These are phyloP conservation scores for Plantago elongata DNA, from an alignment of 257 asterid species.

Conservation along the genomic window DNA sequence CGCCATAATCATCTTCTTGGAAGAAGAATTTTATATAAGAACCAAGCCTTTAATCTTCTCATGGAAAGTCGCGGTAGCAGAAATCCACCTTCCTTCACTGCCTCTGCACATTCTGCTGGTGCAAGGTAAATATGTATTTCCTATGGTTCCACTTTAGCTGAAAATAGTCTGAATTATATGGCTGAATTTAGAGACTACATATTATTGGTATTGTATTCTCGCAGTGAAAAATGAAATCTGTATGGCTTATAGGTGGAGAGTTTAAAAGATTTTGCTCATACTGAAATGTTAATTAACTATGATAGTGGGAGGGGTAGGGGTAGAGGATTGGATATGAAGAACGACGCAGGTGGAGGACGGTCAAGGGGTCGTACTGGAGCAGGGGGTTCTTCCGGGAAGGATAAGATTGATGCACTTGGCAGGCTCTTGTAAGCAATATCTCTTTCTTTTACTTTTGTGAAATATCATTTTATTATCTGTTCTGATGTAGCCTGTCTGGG, in stretches of 20 bases:
- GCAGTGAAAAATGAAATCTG: too few species aligned
- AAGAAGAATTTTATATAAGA: conserved; percentile 16
- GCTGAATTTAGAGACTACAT: too few species aligned
- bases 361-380: background rate
- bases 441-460: too few species aligned
- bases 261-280: background rate
- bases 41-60: conserved; percentile 25
- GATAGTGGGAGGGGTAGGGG: background rate
- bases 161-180: too few species aligned
- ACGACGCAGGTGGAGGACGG: background rate
- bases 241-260: too few species aligned
- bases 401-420: background rate
- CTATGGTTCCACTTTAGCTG: background rate
- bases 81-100: conserved; percentile 26
- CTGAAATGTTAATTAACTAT: background rate
- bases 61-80: conserved; percentile 44
- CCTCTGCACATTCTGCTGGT: conserved; percentile 36
- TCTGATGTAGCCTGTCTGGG: too few species aligned
- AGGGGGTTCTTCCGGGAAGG: background rate
- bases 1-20: conserved; percentile 27
- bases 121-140: conserved; percentile 32
- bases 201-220: too few species aligned
- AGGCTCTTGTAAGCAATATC: background rate
- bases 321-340: background rate
- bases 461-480: too few species aligned